These are phyloP conservation scores for Heritiera fomes DNA, from an alignment of 345 rosid genomes.

Conservation along the genomic window DNA sequence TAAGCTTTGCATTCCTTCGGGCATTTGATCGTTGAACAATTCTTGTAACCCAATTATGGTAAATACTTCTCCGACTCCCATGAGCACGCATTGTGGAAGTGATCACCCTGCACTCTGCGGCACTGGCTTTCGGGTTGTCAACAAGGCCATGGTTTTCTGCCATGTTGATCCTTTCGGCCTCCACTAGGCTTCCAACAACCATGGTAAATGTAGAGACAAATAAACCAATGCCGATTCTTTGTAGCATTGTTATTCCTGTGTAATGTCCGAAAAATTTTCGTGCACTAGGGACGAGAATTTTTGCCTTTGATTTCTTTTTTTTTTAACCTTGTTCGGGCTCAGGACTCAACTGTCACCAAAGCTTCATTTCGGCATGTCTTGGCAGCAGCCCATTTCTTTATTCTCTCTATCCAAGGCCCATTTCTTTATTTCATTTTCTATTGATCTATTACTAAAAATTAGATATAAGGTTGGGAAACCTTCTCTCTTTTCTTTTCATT, in stretches of 20 bases:
- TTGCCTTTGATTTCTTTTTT: neutral
- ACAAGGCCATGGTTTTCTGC: conserved; percentile 56
- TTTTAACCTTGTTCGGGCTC: no score
- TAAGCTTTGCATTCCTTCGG: conserved; percentile 67
- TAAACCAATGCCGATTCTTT: conserved; percentile 72
- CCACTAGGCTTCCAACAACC: conserved; percentile 57
- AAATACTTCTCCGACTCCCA: conserved; percentile 60
- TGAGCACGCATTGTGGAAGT: conserved; percentile 66
- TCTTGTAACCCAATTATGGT: conserved; percentile 73
- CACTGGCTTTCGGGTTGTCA: conserved; percentile 52
- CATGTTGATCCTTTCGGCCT: conserved; percentile 49
- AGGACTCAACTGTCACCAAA: no score
- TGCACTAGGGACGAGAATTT: conserved; percentile 56
- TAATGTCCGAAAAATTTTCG: conserved; percentile 55
- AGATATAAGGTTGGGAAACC: no score
- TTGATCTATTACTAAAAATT: no score
- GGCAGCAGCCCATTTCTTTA: no score
- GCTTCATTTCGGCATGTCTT: no score
- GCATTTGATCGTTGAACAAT: conserved; percentile 84
- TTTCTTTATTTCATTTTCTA: no score
- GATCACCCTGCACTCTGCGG: conserved; percentile 78
- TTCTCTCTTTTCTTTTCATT: no score
- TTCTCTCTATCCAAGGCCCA: no score
- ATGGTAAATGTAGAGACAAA: conserved; percentile 55
- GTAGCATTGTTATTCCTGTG: conserved; percentile 75